These are phyloP conservation scores for Debaryomyces singareniensis DNA, from an alignment of 1,139 yeast species.

Conservation along the genomic window DNA sequence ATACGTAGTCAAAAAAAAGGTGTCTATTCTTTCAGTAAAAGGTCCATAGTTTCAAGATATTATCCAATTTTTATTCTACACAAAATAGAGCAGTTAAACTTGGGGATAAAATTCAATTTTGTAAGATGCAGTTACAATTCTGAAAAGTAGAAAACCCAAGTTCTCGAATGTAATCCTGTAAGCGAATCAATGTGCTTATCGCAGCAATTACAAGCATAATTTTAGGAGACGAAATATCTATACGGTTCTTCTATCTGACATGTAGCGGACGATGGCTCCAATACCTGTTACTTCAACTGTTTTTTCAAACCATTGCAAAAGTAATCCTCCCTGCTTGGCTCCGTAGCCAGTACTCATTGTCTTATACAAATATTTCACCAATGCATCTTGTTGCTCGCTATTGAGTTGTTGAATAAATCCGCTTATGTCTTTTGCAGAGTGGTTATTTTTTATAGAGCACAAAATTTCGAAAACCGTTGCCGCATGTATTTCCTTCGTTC, in stretches of 20 bases:
- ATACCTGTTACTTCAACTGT: slow-evolving; percentile 78
- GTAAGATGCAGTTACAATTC: too few species aligned
- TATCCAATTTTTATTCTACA: too few species aligned
- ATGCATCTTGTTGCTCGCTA: slow-evolving; percentile 64
- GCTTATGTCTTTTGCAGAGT: slow-evolving; percentile 50
- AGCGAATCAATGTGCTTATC: too few species aligned
- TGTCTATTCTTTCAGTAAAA: too few species aligned
- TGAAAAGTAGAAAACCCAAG: too few species aligned
- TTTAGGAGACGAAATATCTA: slow-evolving; percentile 14
- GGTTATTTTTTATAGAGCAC: slow-evolving; percentile 62
- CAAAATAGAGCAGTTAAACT: too few species aligned
- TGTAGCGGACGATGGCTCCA: slow-evolving; percentile 81
- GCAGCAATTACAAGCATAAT: neutral
- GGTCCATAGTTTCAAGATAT: too few species aligned
- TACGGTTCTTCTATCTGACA: slow-evolving; percentile 81
- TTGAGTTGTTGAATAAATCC: slow-evolving; percentile 53
- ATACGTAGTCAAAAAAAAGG: too few species aligned
- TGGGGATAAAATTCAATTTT: too few species aligned
- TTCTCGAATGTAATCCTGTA: too few species aligned
- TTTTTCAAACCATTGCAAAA: slow-evolving; percentile 90
- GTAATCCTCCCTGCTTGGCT: slow-evolving; percentile 79
- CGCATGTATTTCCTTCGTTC: slow-evolving; percentile 42
- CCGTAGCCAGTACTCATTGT: slow-evolving; percentile 76
- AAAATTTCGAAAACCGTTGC: slow-evolving; percentile 69
- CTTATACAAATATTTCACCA: slow-evolving; percentile 80